phyloP scores from a whole-genome alignment of 164 flowering plant genomes.

The Vitis labrusca region DNA sequence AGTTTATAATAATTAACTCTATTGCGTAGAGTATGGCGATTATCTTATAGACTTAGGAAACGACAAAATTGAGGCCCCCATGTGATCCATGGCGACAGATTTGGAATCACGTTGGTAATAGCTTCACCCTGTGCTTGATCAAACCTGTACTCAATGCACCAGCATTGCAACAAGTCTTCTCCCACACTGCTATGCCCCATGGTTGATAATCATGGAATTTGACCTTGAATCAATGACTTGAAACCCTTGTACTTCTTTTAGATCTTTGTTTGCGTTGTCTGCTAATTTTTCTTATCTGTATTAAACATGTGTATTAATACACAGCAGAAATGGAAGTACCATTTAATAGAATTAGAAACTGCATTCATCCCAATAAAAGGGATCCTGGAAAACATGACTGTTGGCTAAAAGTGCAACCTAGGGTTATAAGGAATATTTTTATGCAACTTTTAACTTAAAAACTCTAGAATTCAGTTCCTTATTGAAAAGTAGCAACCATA shows the following conservation, averaged over 20 bases:
- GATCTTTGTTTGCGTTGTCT: not conserved
- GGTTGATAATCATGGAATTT: not conserved
- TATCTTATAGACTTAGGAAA: constrained; percentile 8
- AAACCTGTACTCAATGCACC: not conserved
- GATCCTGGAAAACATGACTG: not conserved
- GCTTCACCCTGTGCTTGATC: not conserved
- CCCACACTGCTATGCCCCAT: not conserved
- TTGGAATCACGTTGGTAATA: constrained; percentile 20
- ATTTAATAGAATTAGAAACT: not conserved
- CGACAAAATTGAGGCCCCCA: constrained; percentile 27
- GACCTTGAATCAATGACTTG: not conserved
- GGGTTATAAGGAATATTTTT: not conserved
- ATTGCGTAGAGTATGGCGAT: not conserved
- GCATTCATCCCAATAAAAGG: not conserved
- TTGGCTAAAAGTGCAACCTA: not conserved
- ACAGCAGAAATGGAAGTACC: too few species aligned
- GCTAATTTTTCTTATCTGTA: too few species aligned
- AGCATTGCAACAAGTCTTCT: constrained; percentile 1
- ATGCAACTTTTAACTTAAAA: not conserved
- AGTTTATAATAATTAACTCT: constrained; percentile 1
- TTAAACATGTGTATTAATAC: too few species aligned
- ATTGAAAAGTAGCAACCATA: not conserved
- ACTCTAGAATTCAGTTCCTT: not conserved
- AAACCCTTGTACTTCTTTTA: not conserved
- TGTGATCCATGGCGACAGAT: constrained; percentile 19